phyloP scores from a whole-genome alignment of 352 stramenopile species.

The Pythium coloratum region DNA sequence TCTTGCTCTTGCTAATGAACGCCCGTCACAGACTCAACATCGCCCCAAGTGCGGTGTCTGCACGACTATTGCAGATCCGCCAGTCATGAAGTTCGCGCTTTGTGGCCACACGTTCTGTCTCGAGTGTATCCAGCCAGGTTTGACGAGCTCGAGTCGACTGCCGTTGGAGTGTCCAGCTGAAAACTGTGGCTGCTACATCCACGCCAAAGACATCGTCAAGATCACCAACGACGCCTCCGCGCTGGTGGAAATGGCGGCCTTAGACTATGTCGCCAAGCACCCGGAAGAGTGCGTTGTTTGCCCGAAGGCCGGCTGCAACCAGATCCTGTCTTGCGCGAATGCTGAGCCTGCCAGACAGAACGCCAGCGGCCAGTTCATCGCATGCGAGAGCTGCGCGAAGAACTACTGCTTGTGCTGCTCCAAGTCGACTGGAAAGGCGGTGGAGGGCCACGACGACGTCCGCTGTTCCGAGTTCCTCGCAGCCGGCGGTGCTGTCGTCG shows the following conservation, averaged over 20 bases:
- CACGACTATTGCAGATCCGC: constrained; percentile 6
- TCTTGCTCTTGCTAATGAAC: neutral
- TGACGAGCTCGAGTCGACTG: constrained; percentile 4
- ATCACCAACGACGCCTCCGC: constrained; percentile 7
- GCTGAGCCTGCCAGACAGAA: neutral
- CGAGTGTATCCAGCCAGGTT: constrained; percentile 18
- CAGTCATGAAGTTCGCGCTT: constrained; percentile 10
- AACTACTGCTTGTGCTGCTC: constrained; percentile 26
- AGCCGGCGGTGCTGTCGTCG: neutral
- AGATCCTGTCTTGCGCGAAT: constrained; percentile 7
- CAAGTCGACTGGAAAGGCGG: neutral
- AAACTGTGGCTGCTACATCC: constrained; percentile 3
- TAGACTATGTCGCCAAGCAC: constrained; percentile 20
- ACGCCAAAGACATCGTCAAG: constrained; percentile 14
- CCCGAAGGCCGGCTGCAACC: constrained; percentile 23
- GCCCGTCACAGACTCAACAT: neutral
- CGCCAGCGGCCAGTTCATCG: neutral
- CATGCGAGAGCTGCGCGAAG: constrained; percentile 12
- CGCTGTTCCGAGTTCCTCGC: constrained; percentile 22
- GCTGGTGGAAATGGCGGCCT: constrained; percentile 20
- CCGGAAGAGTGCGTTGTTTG: constrained; percentile 9
- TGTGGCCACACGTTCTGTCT: constrained; percentile 23
- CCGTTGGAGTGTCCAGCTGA: constrained; percentile 15
- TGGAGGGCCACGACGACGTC: constrained; percentile 2
- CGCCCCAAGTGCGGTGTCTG: constrained; percentile 13